Base-by-base conservation (phyloP, 2,329 filamentous ascomycete species). In the Claviceps arundinis region DNA sequence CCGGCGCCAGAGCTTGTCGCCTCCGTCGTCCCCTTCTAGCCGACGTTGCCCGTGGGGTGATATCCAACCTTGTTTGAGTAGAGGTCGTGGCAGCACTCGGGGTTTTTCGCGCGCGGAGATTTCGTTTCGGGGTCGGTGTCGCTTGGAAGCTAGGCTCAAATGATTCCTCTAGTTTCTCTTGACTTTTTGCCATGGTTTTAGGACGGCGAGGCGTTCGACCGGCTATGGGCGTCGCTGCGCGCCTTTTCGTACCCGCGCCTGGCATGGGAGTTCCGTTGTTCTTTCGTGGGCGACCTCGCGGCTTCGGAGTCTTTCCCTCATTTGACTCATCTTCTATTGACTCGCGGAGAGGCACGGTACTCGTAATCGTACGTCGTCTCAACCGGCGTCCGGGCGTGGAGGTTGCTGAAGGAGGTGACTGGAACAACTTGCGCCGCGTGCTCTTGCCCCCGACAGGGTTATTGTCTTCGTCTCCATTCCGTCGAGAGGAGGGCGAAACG, bases 231-330 rank as follows among this genome's bases (percentile, higher is more conserved):
- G 74, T 76, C 11, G 64, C 70, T 7, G 72, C 68, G 54, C 71
- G 69, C 58, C 74, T 73, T 56, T 71, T 76, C 3, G 63, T 67
- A 13, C 65, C 62, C 16, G 65, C 63, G 47, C 60, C 64, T 1
- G 75, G 72, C 55, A 72, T 67, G 2, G 77, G 77, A 3, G 76
- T 81, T 5, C 72, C 75, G 52, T 77, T 75, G 30, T 70, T 70
- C 51, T 70, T 73, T 46, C 74, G 72, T 37, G 73, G 73, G 14
- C 74, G 70, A 5, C 73, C 72, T 51, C 72, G 68, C 49, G 66
- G 64, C 58, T 64, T 69, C 5, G 74, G 74, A 3, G 72, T 70
- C 43, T 60, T 56, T 40, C 59, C 58, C 50, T 62, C 62, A 43
- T 64, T 67, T 17, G 57, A 61, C 2, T 48, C 51, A 30, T 65